Evolutionary conservation across 495 filamentous ascomycete species (phyloP).

Genomic region (Penicillium lividum): DNA sequence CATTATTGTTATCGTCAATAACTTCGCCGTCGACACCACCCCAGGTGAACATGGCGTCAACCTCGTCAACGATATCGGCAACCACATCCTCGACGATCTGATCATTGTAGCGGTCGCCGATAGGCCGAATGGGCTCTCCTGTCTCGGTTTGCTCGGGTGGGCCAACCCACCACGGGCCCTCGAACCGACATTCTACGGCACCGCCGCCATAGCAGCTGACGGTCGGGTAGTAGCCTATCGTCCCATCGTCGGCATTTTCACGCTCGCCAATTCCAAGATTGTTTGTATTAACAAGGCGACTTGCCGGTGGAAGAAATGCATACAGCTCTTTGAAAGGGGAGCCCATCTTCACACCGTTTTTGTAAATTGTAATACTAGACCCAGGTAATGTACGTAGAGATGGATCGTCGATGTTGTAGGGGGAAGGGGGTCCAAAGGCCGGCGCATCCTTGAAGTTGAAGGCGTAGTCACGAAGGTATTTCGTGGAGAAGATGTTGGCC

Average conservation of each 20-base stretch:
- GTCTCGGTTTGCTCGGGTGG: constrained; percentile 52
- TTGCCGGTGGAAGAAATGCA: constrained; percentile 89
- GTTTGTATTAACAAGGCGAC: constrained; percentile 56
- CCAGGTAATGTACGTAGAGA: constrained; percentile 80
- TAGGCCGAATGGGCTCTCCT: constrained; percentile 50
- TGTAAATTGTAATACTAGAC: constrained; percentile 84
- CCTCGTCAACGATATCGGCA: constrained; percentile 90
- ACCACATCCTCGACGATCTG: constrained; percentile 94
- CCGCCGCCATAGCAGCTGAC: constrained; percentile 90
- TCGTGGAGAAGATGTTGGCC: constrained; percentile 84
- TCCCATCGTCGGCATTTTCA: constrained; percentile 84
- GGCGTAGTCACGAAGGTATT: constrained; percentile 77
- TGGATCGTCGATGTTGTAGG: constrained; percentile 65
- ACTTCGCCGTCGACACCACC: constrained; percentile 44
- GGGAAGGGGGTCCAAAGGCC: constrained; percentile 55
- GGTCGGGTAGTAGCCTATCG: constrained; percentile 92
- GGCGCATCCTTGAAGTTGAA: constrained; percentile 51
- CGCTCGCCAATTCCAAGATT: constrained; percentile 77
- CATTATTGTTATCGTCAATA: constrained; percentile 31
- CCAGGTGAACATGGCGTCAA: constrained; percentile 61
- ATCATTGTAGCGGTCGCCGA: constrained; percentile 84
- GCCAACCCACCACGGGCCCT: constrained; percentile 85
- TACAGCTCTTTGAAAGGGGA: constrained; percentile 86
- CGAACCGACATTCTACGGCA: constrained; percentile 88
- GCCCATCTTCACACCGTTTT: constrained; percentile 85